Conservation (phyloP, 106 monocot genomes). For the Dendrobium officinale region DNA sequence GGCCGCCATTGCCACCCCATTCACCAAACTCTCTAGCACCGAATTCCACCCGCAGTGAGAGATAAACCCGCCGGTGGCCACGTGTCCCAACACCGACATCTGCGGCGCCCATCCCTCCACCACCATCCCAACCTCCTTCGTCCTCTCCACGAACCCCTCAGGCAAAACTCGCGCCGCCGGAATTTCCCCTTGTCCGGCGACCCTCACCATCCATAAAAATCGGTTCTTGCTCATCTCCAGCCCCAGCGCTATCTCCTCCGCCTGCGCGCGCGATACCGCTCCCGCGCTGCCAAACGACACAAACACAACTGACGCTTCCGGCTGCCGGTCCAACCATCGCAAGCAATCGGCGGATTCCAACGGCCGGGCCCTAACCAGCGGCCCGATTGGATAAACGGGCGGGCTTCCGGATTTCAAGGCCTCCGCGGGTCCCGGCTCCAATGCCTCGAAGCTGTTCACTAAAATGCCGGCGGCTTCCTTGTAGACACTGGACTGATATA, state of each 20-base stretch:
- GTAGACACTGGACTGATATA: slow-evolving; percentile 9
- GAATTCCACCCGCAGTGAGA: slow-evolving; percentile 41
- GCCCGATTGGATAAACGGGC: slow-evolving; percentile 32
- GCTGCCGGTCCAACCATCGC: slow-evolving; percentile 48
- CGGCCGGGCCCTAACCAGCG: slow-evolving; percentile 16
- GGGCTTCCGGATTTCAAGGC: slow-evolving; percentile 7
- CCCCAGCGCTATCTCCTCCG: slow-evolving; percentile 44
- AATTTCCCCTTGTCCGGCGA: neutral
- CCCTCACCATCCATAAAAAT: slow-evolving; percentile 48
- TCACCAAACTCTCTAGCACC: slow-evolving; percentile 10
- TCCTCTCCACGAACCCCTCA: slow-evolving; percentile 36
- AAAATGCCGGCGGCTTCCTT: slow-evolving; percentile 34
- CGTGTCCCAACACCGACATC: neutral
- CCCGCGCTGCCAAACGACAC: slow-evolving; percentile 58
- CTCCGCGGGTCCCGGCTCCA: slow-evolving; percentile 24
- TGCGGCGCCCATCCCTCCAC: neutral
- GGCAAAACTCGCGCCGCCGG: slow-evolving; percentile 21
- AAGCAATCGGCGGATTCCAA: slow-evolving; percentile 38
- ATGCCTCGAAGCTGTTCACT: slow-evolving; percentile 42
- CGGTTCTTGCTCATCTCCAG: slow-evolving; percentile 36
- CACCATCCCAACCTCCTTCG: slow-evolving; percentile 1
- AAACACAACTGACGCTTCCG: slow-evolving; percentile 36
- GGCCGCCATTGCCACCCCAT: slow-evolving; percentile 13
- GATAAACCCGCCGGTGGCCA: slow-evolving; percentile 11
- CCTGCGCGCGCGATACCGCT: slow-evolving; percentile 28